phyloP scores from a whole-genome alignment of 208 protist species.

The Strigomonas culicis region DNA sequence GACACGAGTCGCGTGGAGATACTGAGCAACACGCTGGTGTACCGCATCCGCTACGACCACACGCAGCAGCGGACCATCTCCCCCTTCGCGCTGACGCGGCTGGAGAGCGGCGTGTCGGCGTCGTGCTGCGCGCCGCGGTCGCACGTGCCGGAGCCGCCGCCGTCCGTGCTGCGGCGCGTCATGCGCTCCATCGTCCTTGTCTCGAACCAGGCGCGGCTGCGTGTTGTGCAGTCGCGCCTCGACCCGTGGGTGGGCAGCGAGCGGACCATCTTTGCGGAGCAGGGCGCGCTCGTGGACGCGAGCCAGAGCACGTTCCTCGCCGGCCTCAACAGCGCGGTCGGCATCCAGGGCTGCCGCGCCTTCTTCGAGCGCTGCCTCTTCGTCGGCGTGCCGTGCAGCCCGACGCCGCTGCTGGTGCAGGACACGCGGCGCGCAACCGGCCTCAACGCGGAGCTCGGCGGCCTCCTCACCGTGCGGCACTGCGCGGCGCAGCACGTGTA shows the following conservation, averaged over 20 bases:
- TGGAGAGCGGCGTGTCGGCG: not conserved
- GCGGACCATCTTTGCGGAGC: conserved; percentile 64
- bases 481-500: conserved; percentile 52
- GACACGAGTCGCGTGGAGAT: conserved; percentile 56
- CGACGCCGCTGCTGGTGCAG: conserved; percentile 14
- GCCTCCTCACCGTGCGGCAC: conserved; percentile 50
- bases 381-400: conserved; percentile 16
- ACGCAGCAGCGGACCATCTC: too few relatives aligned
- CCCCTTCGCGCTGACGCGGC: too few relatives aligned
- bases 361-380: conserved; percentile 43
- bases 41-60: not conserved
- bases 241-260: conserved; percentile 34
- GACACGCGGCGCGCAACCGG: conserved; percentile 41
- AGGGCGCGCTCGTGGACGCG: conserved; percentile 60
- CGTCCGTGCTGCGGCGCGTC: not conserved
- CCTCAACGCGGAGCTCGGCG: conserved; percentile 66
- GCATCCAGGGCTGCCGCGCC: conserved; percentile 59
- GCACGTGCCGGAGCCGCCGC: too few relatives aligned
- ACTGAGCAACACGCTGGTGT: conserved; percentile 28
- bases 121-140: not conserved
- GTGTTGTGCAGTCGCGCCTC: conserved; percentile 26
- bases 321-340: conserved; percentile 46
- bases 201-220: conserved; percentile 57
- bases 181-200: conserved; percentile 35
- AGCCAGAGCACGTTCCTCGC: conserved; percentile 41